Base-by-base conservation (phyloP, 495 filamentous ascomycete genomes). In the Aspergillus egyptiacus region DNA sequence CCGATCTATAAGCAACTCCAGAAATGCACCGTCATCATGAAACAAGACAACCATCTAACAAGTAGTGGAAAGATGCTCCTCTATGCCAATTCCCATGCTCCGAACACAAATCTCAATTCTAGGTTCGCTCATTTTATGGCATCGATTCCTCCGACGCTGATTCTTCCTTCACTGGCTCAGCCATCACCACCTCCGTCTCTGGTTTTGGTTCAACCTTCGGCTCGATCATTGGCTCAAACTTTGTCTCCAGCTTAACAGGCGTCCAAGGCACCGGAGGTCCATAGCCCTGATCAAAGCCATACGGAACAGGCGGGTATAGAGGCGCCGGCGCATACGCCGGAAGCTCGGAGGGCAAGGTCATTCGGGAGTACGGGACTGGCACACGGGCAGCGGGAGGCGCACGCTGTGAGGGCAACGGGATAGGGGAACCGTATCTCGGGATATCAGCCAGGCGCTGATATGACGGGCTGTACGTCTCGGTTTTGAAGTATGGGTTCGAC, bases 241-340 rank as follows among this genome's bases (percentile, higher is more conserved):
- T 23, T n/a, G 48, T 37, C 44, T 64, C 61, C 15, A 48, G 20
- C 47, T 64, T 64, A 31, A 61, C 44, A 23, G 50, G 33, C n/a
- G 48, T 22, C 33, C 55, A 53, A 34, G 11, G n/a, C n/a, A 46
- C 17, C n/a, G 34, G 32, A 2, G 43, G 28, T 1, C 43, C 17
- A 40, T 23, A 10, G 6, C 14, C 33, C 15, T 8, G 18, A 13
- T 24, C 38, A 9, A 28, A 45, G 13, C 14, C 15, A 9, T 25
- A 14, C 9, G 32, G n/a, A 38, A 46, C 13, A 3, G 35, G 27
- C 6, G 25, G 24, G 14, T 32, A 40, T 0, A 5, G 5, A 22
- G 23, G 46, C 25, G 6, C 30, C 6, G 46, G n/a, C 46, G 46
- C 18, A 25, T 32, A 49, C 18, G 33, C 34, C 13, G 22, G 13